Conservation (phyloP, 495 filamentous ascomycete species). For the Platismatia glauca region DNA sequence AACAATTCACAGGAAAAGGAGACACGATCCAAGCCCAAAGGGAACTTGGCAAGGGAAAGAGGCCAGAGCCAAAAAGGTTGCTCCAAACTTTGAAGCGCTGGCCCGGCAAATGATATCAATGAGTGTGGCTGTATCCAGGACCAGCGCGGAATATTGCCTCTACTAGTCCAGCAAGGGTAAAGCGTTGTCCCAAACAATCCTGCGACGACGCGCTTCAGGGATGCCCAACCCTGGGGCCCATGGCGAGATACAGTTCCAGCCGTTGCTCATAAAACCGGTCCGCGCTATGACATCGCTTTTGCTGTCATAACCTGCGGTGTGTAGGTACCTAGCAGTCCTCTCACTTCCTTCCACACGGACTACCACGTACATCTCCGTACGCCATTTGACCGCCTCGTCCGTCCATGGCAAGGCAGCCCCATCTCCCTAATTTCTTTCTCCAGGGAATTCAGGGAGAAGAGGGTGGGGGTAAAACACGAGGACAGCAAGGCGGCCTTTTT, state of each 20-base stretch:
- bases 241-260: not conserved
- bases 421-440: too few species aligned
- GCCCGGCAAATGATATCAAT: constrained; percentile 22
- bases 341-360: not conserved
- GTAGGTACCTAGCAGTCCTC: not conserved
- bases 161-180: not conserved
- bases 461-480: too few species aligned
- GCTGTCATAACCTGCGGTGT: not conserved
- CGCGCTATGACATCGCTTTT: not conserved
- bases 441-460: too few species aligned
- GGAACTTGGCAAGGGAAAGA: not conserved
- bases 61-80: not conserved
- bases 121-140: constrained; percentile 19
- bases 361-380: too few species aligned
- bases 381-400: too few species aligned
- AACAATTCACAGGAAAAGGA: constrained; percentile 7
- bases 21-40: not conserved
- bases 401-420: too few species aligned
- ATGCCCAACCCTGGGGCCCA: not conserved
- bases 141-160: not conserved
- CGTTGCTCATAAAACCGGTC: not conserved
- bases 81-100: constrained; percentile 9
- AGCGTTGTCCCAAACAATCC: not conserved
- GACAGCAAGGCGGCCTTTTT: too few species aligned
- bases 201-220: constrained; percentile 8